Evolutionary conservation across 2,329 filamentous ascomycete species (phyloP).

Genomic region (Bipolaris oryzae): DNA sequence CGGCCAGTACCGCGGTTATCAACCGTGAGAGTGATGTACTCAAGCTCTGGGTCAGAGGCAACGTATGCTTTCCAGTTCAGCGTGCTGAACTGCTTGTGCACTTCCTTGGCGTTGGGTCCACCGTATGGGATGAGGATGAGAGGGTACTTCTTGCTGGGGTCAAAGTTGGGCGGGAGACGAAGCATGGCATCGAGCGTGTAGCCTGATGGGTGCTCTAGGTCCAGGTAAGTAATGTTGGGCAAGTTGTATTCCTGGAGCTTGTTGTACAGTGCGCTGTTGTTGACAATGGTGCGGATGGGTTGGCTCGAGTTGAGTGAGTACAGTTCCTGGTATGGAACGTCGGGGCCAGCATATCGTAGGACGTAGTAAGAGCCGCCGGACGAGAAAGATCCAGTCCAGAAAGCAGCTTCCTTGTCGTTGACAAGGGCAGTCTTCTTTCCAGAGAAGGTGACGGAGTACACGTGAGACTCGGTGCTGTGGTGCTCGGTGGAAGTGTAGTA

Average conservation of each 20-base stretch:
- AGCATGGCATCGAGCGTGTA: constrained; percentile 69
- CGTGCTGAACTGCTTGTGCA: constrained; percentile 61
- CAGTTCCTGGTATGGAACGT: constrained; percentile 72
- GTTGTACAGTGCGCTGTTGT: constrained; percentile 63
- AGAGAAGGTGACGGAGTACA: constrained; percentile 70
- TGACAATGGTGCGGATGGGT: constrained; percentile 64
- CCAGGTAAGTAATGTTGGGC: constrained; percentile 68
- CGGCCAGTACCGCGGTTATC: constrained; percentile 71
- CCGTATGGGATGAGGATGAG: constrained; percentile 72
- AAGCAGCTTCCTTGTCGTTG: constrained; percentile 63
- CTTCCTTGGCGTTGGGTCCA: constrained; percentile 68
- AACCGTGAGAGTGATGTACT: constrained; percentile 70
- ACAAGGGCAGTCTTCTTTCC: constrained; percentile 64
- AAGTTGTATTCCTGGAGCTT: constrained; percentile 66
- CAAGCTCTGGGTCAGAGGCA: constrained; percentile 68
- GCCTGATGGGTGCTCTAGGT: constrained; percentile 66
- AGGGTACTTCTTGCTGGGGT: constrained; percentile 67
- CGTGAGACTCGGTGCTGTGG: constrained; percentile 70
- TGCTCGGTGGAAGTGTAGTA: constrained; percentile 70
- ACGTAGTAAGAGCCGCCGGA: constrained; percentile 68
- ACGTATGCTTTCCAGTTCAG: constrained; percentile 68
- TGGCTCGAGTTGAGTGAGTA: constrained; percentile 63
- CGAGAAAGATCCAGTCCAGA: constrained; percentile 70
- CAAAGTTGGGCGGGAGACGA: constrained; percentile 68
- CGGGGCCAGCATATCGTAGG: constrained; percentile 67